phyloP scores from a whole-genome alignment of 1,284 basidiomycete species.

The Cryptococcus sp. region DNA sequence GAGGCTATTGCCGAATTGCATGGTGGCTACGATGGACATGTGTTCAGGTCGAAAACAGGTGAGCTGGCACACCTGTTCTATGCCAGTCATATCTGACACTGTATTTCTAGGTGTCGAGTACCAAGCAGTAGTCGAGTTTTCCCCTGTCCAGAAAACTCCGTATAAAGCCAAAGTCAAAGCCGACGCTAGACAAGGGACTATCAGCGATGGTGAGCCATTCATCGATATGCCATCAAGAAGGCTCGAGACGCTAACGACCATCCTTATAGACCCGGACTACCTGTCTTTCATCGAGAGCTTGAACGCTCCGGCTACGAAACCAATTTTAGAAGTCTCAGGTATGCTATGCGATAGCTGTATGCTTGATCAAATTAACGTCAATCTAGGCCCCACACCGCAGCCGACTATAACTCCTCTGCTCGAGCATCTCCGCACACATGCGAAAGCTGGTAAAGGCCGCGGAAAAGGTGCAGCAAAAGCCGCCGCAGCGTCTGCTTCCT shows the following conservation, averaged over 20 bases:
- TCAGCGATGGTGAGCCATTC: conserved; percentile 44
- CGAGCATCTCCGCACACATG: conserved; percentile 72
- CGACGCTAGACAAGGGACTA: conserved; percentile 49
- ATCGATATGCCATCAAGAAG: not conserved
- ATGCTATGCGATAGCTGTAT: conserved; percentile 27
- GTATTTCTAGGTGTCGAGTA: conserved; percentile 72
- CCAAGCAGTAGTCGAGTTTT: conserved; percentile 87
- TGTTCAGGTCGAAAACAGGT: conserved; percentile 91
- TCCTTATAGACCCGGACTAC: conserved; percentile 68
- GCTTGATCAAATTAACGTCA: not conserved
- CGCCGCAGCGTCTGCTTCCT: conserved; percentile 16
- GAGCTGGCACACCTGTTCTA: conserved; percentile 28
- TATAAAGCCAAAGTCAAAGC: conserved; percentile 41
- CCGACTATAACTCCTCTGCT: conserved; percentile 81
- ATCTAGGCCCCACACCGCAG: conserved; percentile 27
- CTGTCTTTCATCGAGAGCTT: conserved; percentile 72
- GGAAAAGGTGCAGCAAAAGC: conserved; percentile 20
- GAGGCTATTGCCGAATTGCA: conserved; percentile 75
- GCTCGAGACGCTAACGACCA: not conserved
- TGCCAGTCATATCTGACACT: not conserved
- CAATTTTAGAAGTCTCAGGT: conserved; percentile 67
- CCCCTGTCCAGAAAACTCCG: conserved; percentile 77
- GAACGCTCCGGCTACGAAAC: conserved; percentile 41
- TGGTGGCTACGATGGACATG: conserved; percentile 83
- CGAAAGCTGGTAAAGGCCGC: conserved; percentile 65